Evolutionary conservation across 768 basidiomycete species (phyloP).

Genomic region (Auricularia sp.): DNA sequence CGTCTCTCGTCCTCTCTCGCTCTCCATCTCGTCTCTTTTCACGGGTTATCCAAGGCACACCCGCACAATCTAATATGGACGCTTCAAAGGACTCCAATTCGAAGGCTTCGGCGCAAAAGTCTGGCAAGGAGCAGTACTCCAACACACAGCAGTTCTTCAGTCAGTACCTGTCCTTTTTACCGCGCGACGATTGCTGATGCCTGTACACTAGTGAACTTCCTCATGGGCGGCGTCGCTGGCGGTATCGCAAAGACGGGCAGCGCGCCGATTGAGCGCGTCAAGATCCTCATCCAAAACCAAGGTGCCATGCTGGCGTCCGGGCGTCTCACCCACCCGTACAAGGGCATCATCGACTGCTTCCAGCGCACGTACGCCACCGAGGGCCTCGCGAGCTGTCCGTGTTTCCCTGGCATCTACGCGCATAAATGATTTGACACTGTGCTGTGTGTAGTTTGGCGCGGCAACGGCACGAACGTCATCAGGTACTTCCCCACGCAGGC

Average conservation of each 20-base stretch:
- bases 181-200: neutral
- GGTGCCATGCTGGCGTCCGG: slow-evolving; percentile 17
- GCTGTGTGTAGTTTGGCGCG: slow-evolving; percentile 29
- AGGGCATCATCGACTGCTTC: slow-evolving; percentile 27
- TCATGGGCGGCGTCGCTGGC: slow-evolving; percentile 16
- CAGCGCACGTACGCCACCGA: slow-evolving; percentile 24
- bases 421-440: no score
- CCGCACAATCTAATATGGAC: neutral
- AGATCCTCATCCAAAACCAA: slow-evolving; percentile 34
- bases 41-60: neutral
- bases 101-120: neutral
- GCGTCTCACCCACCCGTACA: slow-evolving; percentile 27
- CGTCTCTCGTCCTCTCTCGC: neutral
- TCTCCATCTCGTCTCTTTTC: neutral
- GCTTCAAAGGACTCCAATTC: neutral
- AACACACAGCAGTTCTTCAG: neutral
- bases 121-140: neutral
- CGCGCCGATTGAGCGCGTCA: slow-evolving; percentile 41
- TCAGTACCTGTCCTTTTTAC: neutral
- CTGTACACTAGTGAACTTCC: slow-evolving; percentile 10
- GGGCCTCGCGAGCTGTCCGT: slow-evolving; percentile 28
- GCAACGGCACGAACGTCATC: slow-evolving; percentile 33
- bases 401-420: neutral
- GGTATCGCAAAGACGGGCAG: slow-evolving; percentile 38
- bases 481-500: slow-evolving; percentile 39